Conservation (phyloP, 768 basidiomycete genomes). For the Auricularia heimuer region DNA sequence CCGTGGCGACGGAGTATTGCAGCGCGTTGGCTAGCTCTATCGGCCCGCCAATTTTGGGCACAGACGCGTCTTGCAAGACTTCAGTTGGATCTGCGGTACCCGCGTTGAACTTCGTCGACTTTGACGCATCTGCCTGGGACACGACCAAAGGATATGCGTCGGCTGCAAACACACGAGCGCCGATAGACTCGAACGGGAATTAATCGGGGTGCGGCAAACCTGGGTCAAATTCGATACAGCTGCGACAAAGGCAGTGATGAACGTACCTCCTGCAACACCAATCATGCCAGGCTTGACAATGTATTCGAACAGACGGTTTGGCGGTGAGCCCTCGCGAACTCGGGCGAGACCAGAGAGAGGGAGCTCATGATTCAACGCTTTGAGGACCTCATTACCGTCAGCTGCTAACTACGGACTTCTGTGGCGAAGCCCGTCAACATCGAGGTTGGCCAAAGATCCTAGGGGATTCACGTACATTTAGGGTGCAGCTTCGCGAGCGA, state of each 20-base stretch:
- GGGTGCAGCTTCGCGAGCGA: too few species aligned
- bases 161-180: conserved; percentile 39
- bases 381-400: neutral
- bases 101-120: conserved; percentile 33
- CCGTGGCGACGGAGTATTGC: conserved; percentile 54
- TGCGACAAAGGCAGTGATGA: neutral
- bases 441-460: too few species aligned
- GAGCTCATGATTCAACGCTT: conserved; percentile 57
- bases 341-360: conserved; percentile 53
- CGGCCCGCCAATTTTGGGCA: conserved; percentile 53
- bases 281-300: conserved; percentile 44
- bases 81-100: neutral
- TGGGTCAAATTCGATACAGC: neutral
- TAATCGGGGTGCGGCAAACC: conserved; percentile 54
- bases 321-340: conserved; percentile 40
- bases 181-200: conserved; percentile 59
- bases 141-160: conserved; percentile 39
- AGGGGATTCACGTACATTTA: too few species aligned
- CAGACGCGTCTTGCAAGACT: conserved; percentile 3
- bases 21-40: conserved; percentile 55
- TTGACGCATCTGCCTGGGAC: conserved; percentile 22
- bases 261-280: conserved; percentile 45
- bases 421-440: too few species aligned
- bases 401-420: too few species aligned
- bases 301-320: conserved; percentile 61